Conservation (phyloP, 495 filamentous ascomycete species). For the Penicillium simplicissimum region DNA sequence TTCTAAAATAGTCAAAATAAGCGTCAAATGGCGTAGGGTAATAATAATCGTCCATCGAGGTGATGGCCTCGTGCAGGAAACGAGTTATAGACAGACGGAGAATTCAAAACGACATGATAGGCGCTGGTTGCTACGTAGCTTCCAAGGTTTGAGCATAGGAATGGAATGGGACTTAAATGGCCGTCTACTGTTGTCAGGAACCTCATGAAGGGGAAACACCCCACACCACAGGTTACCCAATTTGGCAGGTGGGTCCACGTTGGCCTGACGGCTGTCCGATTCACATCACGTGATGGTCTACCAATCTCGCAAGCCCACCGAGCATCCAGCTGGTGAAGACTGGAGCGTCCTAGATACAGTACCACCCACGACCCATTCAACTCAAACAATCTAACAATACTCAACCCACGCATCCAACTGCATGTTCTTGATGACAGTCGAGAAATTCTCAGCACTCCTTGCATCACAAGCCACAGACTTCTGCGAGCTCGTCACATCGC, state of each 20-base stretch:
- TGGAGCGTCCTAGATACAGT: neutral
- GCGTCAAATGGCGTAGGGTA: neutral
- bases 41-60: neutral
- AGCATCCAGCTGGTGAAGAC: too few species aligned
- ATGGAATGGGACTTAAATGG: neutral
- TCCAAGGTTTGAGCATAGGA: neutral
- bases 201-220: neutral
- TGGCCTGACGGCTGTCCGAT: too few species aligned
- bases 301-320: too few species aligned
- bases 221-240: neutral
- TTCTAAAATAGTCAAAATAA: neutral
- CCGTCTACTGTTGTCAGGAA: neutral
- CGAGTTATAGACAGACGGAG: neutral
- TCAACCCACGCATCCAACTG: constrained; percentile 60
- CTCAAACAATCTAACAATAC: constrained; percentile 35
- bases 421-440: constrained; percentile 66
- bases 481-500: constrained; percentile 20
- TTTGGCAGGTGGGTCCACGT: neutral
- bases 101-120: neutral
- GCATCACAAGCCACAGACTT: constrained; percentile 41
- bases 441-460: constrained; percentile 48
- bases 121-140: neutral
- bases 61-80: too few species aligned
- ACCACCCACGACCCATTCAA: neutral
- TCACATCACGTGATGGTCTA: too few species aligned